A percentile compares a stretch with the other conserved stretches of the same genome.
phyloP scores from a whole-genome alignment of 768 basidiomycete species.

The Infundibulicybe gibba region DNA sequence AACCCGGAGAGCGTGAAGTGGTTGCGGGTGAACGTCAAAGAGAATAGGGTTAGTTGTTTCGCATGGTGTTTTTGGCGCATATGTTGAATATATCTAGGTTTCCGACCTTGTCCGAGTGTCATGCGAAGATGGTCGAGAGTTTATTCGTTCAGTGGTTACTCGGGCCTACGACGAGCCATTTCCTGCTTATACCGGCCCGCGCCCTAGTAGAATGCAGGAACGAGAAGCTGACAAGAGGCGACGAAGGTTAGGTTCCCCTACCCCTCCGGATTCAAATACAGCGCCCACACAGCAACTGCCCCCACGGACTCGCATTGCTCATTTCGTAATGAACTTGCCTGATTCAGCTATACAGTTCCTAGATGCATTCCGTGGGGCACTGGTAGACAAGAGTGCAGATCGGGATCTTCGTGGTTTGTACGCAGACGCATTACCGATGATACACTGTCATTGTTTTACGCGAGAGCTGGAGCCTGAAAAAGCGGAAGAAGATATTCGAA shows the following conservation, averaged over 20 bases:
- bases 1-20: conserved; percentile 88
- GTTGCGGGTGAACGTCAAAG: conserved; percentile 62
- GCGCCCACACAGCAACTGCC: background rate
- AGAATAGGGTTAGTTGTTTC: conserved; percentile 64
- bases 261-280: background rate
- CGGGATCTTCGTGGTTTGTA: conserved; percentile 43
- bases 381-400: conserved; percentile 27
- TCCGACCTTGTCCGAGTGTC: conserved; percentile 61
- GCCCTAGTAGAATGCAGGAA: conserved; percentile 41
- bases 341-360: conserved; percentile 89
- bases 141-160: conserved; percentile 61
- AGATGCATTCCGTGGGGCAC: conserved; percentile 79
- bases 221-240: conserved; percentile 24
- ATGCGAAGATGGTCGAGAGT: conserved; percentile 84
- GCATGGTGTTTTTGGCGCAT: conserved; percentile 1
- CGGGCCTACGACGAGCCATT: conserved; percentile 66
- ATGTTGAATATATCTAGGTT: conserved; percentile 47
- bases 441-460: conserved; percentile 97
- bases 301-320: conserved; percentile 59
- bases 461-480: conserved; percentile 66
- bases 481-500: conserved; percentile 74
- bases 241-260: conserved; percentile 22
- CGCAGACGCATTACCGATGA: conserved; percentile 68
- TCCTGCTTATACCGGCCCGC: conserved; percentile 47
- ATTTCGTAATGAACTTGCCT: conserved; percentile 98